Base-by-base conservation (phyloP, 1,284 basidiomycete genomes). In the Volvariella surrecta region DNA sequence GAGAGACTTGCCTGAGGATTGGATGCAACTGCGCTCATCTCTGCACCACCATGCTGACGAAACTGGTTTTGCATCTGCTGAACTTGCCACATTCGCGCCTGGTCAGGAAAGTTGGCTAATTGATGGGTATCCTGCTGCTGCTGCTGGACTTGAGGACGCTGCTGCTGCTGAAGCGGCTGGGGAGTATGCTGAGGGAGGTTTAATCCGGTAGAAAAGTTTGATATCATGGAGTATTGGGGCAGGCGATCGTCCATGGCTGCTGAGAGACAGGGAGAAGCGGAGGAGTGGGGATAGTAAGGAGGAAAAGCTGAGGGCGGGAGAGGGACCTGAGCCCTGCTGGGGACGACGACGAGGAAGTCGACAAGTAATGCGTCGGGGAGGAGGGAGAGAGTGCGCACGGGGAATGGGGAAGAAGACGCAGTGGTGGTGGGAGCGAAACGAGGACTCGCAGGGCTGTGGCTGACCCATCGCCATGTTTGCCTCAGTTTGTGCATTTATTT, bases 161-260 rank as follows among this genome's bases (percentile, higher is more conserved):
- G 61, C 40, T 69, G 66, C 46, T 67, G 62, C 44, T 65, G 64
- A 34, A 69, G 73, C 46, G 72, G 70, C 21, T 54, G 49, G 21
- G 64, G 61, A 32, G 63, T 55, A 38, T 67, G 66, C 43, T 68
- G 74, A 52, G 75, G 74, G 45, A 63, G 56, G 20, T 68, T 56
- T 47, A 70, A 56, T 39, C 56, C 64, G 38, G 66, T 56, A 44
- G 66, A 63, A 58, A 74, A 71, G 58, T 64, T 70, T 43, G 72
- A 54, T 43, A 72, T 62, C 66, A 73, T 68, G 50, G 66, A 48
- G 57, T 78, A 78, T 56, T 64, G 63, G 53, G 68, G 58, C 43
- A 67, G 55, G 58, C 74, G 77, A 72, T 79, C 78, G 57, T 74
- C 74, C 78, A 81, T 79, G 60, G 63, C 63, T 62, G 34, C 34